A percentile compares a stretch with the other conserved stretches of the same genome.
phyloP scores from a whole-genome alignment of 306 rosid genomes.

The Ziziphus jujuba region DNA sequence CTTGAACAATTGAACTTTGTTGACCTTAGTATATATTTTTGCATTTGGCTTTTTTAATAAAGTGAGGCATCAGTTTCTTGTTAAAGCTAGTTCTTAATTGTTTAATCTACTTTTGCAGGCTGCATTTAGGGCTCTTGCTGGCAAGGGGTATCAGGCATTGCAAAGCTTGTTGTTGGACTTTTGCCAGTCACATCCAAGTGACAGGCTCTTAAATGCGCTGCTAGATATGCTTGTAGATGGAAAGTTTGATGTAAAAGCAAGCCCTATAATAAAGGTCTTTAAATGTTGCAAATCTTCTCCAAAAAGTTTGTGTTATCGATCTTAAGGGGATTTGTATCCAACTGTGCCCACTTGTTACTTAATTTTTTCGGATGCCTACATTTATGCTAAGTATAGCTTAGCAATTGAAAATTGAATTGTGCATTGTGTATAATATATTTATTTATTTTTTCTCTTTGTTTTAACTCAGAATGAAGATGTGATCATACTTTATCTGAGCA shows the following conservation, averaged over 20 bases:
- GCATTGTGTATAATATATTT: constrained; percentile 7
- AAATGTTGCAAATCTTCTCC: constrained; percentile 28
- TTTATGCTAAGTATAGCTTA: constrained; percentile 10
- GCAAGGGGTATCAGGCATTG: constrained; percentile 91
- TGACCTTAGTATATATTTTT: too few species aligned
- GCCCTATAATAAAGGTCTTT: constrained; percentile 84
- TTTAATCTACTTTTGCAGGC: constrained; percentile 50
- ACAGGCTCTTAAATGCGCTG: constrained; percentile 68
- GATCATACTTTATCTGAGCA: constrained; percentile 66
- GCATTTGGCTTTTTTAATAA: too few species aligned
- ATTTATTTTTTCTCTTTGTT: constrained; percentile 11
- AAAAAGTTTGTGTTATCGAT: constrained; percentile 20
- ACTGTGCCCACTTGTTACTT: constrained; percentile 9
- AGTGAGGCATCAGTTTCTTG: not conserved
- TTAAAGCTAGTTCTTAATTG: not conserved
- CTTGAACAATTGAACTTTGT: too few species aligned
- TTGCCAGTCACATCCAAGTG: constrained; percentile 76
- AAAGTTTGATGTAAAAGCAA: constrained; percentile 66
- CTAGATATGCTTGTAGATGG: constrained; percentile 98
- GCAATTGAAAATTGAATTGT: constrained; percentile 16
- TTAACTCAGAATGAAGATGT: constrained; percentile 87
- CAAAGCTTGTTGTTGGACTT: constrained; percentile 89
- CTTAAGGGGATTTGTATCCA: constrained; percentile 17
- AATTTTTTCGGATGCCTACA: constrained; percentile 17
- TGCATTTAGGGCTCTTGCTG: constrained; percentile 88